Evolutionary conservation across 495 filamentous ascomycete genomes (phyloP).

Genomic region (Cenococcum geophilum): DNA sequence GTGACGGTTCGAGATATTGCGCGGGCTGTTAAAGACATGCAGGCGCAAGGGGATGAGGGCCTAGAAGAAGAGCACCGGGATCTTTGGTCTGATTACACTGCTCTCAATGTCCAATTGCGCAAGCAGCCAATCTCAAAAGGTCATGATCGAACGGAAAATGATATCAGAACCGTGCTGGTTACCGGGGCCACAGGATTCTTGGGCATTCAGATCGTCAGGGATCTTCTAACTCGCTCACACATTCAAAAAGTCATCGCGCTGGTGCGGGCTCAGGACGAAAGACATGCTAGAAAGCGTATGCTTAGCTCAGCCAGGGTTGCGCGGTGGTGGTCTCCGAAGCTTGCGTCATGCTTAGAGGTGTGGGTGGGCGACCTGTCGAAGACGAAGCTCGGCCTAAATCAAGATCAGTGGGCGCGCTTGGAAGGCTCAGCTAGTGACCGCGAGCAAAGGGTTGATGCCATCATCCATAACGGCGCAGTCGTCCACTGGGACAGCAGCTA

Average conservation of each 20-base stretch:
- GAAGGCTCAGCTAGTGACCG: neutral
- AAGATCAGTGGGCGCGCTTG: neutral
- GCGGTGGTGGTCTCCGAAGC: neutral
- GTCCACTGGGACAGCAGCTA: constrained; percentile 34
- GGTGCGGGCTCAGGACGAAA: neutral
- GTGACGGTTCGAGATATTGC: too few relatives aligned
- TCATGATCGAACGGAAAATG: too few relatives aligned
- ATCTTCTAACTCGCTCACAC: neutral
- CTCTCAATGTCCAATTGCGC: too few relatives aligned
- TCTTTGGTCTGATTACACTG: too few relatives aligned
- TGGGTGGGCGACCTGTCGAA: neutral
- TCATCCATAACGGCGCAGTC: constrained; percentile 38
- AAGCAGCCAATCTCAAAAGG: too few relatives aligned
- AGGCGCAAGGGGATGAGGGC: too few relatives aligned
- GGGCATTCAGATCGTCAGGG: neutral
- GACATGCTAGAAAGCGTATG: neutral
- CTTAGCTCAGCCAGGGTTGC: neutral
- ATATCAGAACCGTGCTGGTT: neutral
- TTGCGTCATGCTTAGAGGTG: neutral
- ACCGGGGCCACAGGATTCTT: neutral
- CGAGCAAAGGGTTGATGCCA: constrained; percentile 21
- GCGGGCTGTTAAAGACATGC: too few relatives aligned
- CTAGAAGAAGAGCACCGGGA: too few relatives aligned
- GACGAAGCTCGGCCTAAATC: neutral
- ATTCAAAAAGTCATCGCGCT: neutral